These are phyloP conservation scores for Claviceps pazoutovae DNA, from an alignment of 2,329 filamentous ascomycete species.

Conservation along the genomic window DNA sequence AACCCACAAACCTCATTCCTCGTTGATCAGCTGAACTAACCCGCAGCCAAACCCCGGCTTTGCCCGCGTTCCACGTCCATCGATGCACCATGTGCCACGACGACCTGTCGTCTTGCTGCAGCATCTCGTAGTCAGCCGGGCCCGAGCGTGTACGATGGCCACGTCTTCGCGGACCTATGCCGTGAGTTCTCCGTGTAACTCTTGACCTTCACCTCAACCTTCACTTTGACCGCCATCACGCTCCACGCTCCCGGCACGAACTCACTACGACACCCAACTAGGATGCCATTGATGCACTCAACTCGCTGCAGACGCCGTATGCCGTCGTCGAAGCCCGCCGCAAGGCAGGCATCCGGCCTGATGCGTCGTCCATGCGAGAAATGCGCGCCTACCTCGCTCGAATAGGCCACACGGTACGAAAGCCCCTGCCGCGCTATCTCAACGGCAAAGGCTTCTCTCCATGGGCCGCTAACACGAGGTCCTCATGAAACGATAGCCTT, in stretches of 20 bases:
- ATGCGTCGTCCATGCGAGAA: conserved; percentile 57
- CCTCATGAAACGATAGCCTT: conserved; percentile 13
- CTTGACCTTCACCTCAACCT: background rate
- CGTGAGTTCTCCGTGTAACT: conserved; percentile 11
- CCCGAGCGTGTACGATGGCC: conserved; percentile 14
- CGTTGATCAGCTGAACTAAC: background rate
- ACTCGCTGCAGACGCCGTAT: conserved; percentile 82
- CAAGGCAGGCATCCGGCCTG: conserved; percentile 57
- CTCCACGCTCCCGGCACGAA: background rate
- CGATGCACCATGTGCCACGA: conserved; percentile 13
- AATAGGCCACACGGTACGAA: conserved; percentile 55
- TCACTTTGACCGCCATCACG: background rate
- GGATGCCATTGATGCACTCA: conserved; percentile 77
- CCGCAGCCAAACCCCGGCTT: background rate
- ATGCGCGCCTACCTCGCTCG: conserved; percentile 66
- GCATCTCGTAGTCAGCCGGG: conserved; percentile 9
- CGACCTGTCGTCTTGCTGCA: conserved; percentile 13
- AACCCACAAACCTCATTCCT: background rate
- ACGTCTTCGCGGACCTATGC: conserved; percentile 20
- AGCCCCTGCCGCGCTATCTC: background rate
- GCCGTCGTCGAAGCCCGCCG: conserved; percentile 64
- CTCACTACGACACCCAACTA: conserved; percentile 20
- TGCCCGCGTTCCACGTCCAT: background rate
- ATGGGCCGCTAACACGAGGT: background rate
- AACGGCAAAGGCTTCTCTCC: background rate